These are phyloP conservation scores for Blepharisma japonicum DNA, from an alignment of 73 alveolate species.

Conservation along the genomic window DNA sequence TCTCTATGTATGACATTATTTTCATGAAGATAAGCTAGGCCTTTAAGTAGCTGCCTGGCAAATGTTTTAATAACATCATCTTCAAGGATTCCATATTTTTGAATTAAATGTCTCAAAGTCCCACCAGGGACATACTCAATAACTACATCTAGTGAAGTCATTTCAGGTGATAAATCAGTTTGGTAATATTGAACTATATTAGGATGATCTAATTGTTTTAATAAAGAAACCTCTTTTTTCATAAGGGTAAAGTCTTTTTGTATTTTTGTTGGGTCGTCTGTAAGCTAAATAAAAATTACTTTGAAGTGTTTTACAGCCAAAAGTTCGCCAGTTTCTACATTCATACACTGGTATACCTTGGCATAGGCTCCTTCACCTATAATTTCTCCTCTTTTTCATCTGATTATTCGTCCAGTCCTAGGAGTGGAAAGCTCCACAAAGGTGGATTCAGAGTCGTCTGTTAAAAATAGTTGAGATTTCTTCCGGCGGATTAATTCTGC, in stretches of 20 bases:
- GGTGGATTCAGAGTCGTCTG: conserved; percentile 12
- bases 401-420: background rate
- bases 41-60: conserved; percentile 39
- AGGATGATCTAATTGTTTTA: conserved; percentile 41
- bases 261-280: conserved; percentile 18
- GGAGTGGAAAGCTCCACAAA: conserved; percentile 14
- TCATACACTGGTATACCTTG: conserved; percentile 75
- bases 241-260: conserved; percentile 32
- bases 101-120: conserved; percentile 39
- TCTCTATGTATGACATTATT: conserved; percentile 54
- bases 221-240: conserved; percentile 51
- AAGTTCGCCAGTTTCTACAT: conserved; percentile 56
- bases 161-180: conserved; percentile 44
- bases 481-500: background rate
- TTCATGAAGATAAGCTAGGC: conserved; percentile 49
- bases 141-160: conserved; percentile 39
- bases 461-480: background rate
- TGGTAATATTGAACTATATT: conserved; percentile 50
- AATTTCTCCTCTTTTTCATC: conserved; percentile 51
- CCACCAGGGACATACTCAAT: conserved; percentile 68
- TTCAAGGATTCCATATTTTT: conserved; percentile 38
- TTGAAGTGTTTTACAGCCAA: conserved; percentile 66
- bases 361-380: conserved; percentile 91
- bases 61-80: conserved; percentile 37
- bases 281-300: conserved; percentile 30